Base-by-base conservation (phyloP, 208 protist genomes). In the Acanthamoeba culbertsoni region DNA sequence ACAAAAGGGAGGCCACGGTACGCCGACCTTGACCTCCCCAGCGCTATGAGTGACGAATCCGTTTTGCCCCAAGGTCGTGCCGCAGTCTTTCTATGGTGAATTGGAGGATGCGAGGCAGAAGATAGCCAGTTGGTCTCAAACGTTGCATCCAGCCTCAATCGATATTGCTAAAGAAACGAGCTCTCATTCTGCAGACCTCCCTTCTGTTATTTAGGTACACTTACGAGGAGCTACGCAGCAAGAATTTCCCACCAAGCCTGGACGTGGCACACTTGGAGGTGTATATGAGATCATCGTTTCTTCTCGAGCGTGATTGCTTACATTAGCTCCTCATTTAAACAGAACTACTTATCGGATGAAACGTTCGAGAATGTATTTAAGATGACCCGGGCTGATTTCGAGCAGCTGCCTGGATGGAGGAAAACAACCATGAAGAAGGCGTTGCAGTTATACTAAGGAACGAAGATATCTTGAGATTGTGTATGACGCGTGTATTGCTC, bases 291-390 rank as follows among this genome's bases (percentile, higher is more conserved):
- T 7, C 12, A n/a, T 63, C 5, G 55, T 14, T 5, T 63, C 23
- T 23, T 55, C 8, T 55, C 12, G 48, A 55, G 18, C 12, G 48
- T 55, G 8, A 55, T 23, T 55, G 5, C 16, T 3, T 26, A 28
- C 5, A 37, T 68, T 7, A 26, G n/a, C n/a, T n/a, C n/a, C n/a
- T 10, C 55, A 14, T 63, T 51, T 55, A 68, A 26, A n/a, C 31
- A 53, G 45, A 45, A 12, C 79, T 89, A 89, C 33, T 6, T 89
- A 48, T 37, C 48, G 18, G 84, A 94, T 63, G 62, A 37, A 1
- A 65, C 89, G 33, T 94, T 94, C 40, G 63, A 91, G 45, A 26
- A 53, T 14, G 79, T 62, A 23, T 89, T 89, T 31, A 62, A 62
- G 28, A 42, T 63, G 53, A 89, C 48, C 31, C 40, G 48, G 23